These are phyloP conservation scores for Fusarium concolor DNA, from an alignment of 2,329 filamentous ascomycete genomes.

Conservation along the genomic window DNA sequence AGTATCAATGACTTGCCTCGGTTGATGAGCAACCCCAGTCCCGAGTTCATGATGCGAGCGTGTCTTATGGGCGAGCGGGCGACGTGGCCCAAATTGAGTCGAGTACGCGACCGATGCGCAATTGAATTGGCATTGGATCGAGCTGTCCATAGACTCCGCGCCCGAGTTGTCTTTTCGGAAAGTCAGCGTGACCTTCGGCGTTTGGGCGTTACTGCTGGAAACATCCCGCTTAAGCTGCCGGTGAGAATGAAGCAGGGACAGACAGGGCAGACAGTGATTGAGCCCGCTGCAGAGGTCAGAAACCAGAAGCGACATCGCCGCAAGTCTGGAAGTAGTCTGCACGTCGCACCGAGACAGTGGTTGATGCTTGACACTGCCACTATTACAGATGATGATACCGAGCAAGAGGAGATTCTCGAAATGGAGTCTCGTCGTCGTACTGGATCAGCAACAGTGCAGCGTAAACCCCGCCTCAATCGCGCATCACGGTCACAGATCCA, in stretches of 20 bases:
- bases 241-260: constrained; percentile 29
- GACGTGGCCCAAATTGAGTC: constrained; percentile 90
- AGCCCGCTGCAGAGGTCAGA: constrained; percentile 43
- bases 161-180: constrained; percentile 75
- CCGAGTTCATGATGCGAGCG: constrained; percentile 86
- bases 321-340: constrained; percentile 63
- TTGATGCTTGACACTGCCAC: constrained; percentile 52
- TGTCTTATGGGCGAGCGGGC: constrained; percentile 84
- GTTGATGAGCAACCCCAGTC: constrained; percentile 84
- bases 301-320: constrained; percentile 57
- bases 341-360: constrained; percentile 53
- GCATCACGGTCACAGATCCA: constrained; percentile 55
- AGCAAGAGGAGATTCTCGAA: constrained; percentile 58
- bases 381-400: constrained; percentile 59
- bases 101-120: constrained; percentile 87
- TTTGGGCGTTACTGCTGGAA: constrained; percentile 51
- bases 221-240: constrained; percentile 42
- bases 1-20: constrained; percentile 78
- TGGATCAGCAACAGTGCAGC: constrained; percentile 46
- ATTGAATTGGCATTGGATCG: constrained; percentile 87
- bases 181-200: constrained; percentile 71
- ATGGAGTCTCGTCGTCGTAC: constrained; percentile 51
- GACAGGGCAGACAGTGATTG: constrained; percentile 31
- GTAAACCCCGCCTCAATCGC: constrained; percentile 58
- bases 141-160: constrained; percentile 75